Evolutionary conservation across 1,284 basidiomycete genomes (phyloP), one percentile per base, ranked within the genome.

Genomic region (Sporisorium reilianum): DNA sequence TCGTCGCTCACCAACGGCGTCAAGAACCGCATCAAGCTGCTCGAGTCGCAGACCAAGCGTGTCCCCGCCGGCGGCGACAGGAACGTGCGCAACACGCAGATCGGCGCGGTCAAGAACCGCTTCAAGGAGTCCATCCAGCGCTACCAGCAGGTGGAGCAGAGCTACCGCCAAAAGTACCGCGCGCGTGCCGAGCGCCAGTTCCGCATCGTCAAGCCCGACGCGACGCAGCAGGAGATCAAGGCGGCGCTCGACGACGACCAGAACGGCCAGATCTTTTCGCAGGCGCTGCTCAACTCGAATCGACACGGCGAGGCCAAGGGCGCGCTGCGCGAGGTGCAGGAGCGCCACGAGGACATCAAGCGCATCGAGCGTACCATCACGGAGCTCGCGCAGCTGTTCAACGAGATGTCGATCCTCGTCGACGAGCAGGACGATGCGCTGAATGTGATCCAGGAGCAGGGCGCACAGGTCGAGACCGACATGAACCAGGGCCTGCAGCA

Each of bases 121-220:
- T 87, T 87, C 76, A 83, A 86, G 71, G 83, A 85, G 53, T 83
- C 87, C 34, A 85, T 89, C 49, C 85, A 88, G 72, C 85, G 88
- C 72, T 88, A 89, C 81, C 94, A 97, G 86, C 89, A 90, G 42
- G 93, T 97, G 25, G 97, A 99, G 87, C 92, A 95, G 86, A 91
- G 93, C 83, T 94, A 93, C 85, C 91, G 96, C 64, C 89, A 91
- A 77, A 95, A 93, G 87, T 95, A 97, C 86, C 94, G 94, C 86
- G 93, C 95, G 85, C 89, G 95, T 48, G 91, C 96, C 87, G 95
- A 96, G 87, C 90, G 97, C 72, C 97, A 99, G 87, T 96, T 92
- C 88, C 94, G 91, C 87, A 99, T 99, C 90, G 85, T 85, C 72
- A 96, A 97, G 87, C 94, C 94, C 8, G 90, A 95, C 80, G 94